These are phyloP conservation scores for Fusarium chuoi DNA, from an alignment of 2,329 filamentous ascomycete genomes.

Conservation along the genomic window DNA sequence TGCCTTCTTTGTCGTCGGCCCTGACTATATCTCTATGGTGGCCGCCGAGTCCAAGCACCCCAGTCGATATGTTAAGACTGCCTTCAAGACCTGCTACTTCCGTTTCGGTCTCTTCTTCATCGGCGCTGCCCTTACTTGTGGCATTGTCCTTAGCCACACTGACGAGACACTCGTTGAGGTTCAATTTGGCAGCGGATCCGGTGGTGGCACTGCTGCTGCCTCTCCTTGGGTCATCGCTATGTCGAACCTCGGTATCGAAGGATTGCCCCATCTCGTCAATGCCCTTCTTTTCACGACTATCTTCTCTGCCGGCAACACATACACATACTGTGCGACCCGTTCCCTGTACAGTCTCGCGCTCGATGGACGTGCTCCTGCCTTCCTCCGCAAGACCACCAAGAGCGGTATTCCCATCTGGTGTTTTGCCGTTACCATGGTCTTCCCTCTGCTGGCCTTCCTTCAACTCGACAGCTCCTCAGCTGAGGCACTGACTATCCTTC, in stretches of 20 bases:
- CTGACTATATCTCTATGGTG: slow-evolving; percentile 39
- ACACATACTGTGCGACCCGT: slow-evolving; percentile 59
- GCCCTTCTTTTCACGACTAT: slow-evolving; percentile 57
- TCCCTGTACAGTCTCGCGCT: slow-evolving; percentile 66
- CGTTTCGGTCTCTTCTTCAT: slow-evolving; percentile 78
- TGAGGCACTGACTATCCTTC: slow-evolving; percentile 56
- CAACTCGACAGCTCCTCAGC: slow-evolving; percentile 54
- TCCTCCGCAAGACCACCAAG: slow-evolving; percentile 64
- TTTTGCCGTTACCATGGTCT: slow-evolving; percentile 59
- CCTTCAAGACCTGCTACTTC: slow-evolving; percentile 80
- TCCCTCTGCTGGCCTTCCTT: slow-evolving; percentile 58
- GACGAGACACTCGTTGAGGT: slow-evolving; percentile 19
- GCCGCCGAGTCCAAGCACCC: slow-evolving; percentile 51
- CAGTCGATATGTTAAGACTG: slow-evolving; percentile 71
- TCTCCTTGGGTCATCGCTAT: slow-evolving; percentile 39
- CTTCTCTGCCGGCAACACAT: slow-evolving; percentile 53
- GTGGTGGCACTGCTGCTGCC: slow-evolving; percentile 10
- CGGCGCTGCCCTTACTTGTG: slow-evolving; percentile 54
- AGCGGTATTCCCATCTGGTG: slow-evolving; percentile 65
- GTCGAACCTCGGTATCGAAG: slow-evolving; percentile 48
- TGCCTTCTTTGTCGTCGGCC: slow-evolving; percentile 34
- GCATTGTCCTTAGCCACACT: slow-evolving; percentile 14
- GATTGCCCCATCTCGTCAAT: slow-evolving; percentile 62
- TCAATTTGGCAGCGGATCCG: not conserved
- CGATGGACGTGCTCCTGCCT: slow-evolving; percentile 60